These are phyloP conservation scores for Medicago truncatula DNA, from an alignment of 306 rosid genomes.

Conservation along the genomic window DNA sequence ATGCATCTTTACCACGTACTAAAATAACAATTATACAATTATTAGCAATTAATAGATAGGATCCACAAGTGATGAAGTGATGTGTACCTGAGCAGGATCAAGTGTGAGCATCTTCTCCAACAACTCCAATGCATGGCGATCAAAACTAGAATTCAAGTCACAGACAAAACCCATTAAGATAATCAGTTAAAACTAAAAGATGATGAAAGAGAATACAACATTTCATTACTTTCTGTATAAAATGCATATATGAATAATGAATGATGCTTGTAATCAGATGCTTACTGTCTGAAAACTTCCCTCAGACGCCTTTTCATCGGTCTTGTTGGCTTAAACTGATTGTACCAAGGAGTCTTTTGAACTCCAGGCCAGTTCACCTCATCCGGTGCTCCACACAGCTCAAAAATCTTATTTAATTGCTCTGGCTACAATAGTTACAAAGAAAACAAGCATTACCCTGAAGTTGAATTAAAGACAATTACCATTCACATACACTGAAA, in stretches of 20 bases:
- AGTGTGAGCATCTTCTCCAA: slow-evolving; percentile 73
- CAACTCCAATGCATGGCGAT: slow-evolving; percentile 72
- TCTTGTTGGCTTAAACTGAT: slow-evolving; percentile 70
- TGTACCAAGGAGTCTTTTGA: slow-evolving; percentile 65
- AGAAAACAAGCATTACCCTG: slow-evolving; percentile 18
- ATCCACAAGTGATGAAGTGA: background rate
- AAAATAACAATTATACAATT: slow-evolving; percentile 11
- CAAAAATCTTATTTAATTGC: slow-evolving; percentile 70
- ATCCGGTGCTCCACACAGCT: slow-evolving; percentile 80
- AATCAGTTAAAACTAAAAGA: background rate
- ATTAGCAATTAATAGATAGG: slow-evolving; percentile 11
- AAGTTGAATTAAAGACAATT: background rate
- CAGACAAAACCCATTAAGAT: slow-evolving; percentile 7
- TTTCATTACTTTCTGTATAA: background rate
- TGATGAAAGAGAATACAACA: background rate
- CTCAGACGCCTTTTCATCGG: slow-evolving; percentile 71
- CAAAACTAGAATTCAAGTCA: slow-evolving; percentile 48
- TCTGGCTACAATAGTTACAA: slow-evolving; percentile 61
- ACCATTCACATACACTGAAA: background rate
- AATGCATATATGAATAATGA: background rate
- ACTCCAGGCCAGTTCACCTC: slow-evolving; percentile 78
- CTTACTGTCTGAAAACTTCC: slow-evolving; percentile 65
- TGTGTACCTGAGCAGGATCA: slow-evolving; percentile 70
- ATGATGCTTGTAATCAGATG: slow-evolving; percentile 24
- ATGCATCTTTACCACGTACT: background rate